A percentile compares a stretch with the other conserved stretches of the same genome.
Conservation (phyloP, 1,139 yeast genomes). For the Blastobotrys illinoisensis region DNA sequence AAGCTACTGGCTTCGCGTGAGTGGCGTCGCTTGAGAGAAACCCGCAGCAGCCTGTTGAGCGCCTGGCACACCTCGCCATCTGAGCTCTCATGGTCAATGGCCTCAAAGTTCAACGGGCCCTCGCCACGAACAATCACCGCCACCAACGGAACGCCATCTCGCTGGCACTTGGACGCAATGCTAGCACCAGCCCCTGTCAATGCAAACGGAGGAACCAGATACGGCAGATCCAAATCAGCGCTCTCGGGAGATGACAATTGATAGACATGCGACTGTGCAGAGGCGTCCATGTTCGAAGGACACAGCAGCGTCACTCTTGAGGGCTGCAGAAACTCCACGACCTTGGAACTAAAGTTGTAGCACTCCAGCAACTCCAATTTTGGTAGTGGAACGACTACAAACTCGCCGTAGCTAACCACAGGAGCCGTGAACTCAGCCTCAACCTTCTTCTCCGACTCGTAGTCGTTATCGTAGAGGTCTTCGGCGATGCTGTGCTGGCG, state of each 20-base stretch:
- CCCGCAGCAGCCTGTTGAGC: conserved; percentile 3
- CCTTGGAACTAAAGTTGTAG: conserved; percentile 15
- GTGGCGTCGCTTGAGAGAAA: background rate
- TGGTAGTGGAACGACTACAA: conserved; percentile 13
- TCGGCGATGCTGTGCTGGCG: background rate
- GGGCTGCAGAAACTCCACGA: conserved; percentile 16
- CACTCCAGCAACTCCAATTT: conserved; percentile 19
- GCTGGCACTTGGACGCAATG: conserved; percentile 20
- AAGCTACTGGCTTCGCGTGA: background rate
- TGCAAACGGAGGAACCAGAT: conserved; percentile 23
- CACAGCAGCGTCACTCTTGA: conserved; percentile 15
- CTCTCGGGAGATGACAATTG: conserved; percentile 9
- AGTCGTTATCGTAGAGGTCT: conserved; percentile 7
- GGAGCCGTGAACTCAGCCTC: background rate
- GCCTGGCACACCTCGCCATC: conserved; percentile 10
- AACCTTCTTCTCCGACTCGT: background rate
- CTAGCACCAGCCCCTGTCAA: conserved; percentile 27
- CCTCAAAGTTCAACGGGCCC: conserved; percentile 29
- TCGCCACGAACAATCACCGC: conserved; percentile 27
- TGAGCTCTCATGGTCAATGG: conserved; percentile 21
- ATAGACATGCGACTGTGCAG: conserved; percentile 14
- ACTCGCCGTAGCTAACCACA: background rate
- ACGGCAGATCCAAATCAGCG: conserved; percentile 8
- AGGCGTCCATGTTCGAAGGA: conserved; percentile 18
- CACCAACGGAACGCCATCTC: conserved; percentile 14